Percentiles rank a stretch among this genome's conserved stretches.
Evolutionary conservation across 495 filamentous ascomycete species (phyloP).

Genomic region (Tuber aestivum): DNA sequence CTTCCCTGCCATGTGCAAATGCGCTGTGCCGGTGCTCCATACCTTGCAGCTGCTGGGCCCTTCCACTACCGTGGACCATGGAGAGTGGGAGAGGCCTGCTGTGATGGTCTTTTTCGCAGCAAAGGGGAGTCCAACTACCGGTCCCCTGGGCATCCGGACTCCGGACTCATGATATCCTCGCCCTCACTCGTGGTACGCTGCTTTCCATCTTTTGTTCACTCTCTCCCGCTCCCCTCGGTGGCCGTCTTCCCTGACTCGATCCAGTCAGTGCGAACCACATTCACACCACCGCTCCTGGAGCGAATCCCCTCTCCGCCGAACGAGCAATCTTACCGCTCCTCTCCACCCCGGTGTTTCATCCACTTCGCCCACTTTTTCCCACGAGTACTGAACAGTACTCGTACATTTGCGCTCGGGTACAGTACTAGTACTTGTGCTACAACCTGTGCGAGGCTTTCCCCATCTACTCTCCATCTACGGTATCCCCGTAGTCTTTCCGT

Average conservation of each 20-base stretch:
- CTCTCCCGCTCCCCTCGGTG: background rate
- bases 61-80: background rate
- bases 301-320: background rate
- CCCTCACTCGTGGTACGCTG: background rate
- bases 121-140: background rate
- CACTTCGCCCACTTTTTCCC: background rate
- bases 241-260: background rate
- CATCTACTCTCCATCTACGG: background rate
- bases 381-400: background rate
- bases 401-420: too few species aligned
- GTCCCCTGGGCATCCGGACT: background rate
- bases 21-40: too few species aligned
- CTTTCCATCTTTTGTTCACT: background rate
- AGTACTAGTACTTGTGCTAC: background rate
- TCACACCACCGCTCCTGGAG: background rate
- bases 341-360: background rate
- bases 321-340: background rate
- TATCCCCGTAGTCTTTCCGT: background rate
- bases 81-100: background rate
- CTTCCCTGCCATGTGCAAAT: background rate
- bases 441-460: background rate
- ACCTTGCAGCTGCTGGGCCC: background rate
- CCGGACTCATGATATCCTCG: background rate
- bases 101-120: background rate
- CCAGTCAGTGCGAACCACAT: constrained; percentile 1